Conservation (phyloP, 169 alveolate species). For the Prorocentrum cordatum region DNA sequence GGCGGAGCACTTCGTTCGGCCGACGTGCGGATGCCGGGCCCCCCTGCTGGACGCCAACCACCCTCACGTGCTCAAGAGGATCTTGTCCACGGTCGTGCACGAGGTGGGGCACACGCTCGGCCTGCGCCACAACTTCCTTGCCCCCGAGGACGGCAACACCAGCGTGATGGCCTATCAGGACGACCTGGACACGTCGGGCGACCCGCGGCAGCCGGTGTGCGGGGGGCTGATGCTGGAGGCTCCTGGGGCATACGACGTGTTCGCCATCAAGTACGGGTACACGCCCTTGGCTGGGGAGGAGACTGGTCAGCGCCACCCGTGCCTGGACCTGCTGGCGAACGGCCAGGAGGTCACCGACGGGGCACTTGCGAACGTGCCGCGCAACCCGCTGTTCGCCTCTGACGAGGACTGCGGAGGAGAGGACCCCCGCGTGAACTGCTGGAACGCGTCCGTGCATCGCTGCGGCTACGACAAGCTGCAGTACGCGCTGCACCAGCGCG, state of each 20-base stretch:
- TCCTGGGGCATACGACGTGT: conserved; percentile 34
- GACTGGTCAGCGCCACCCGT: conserved; percentile 1
- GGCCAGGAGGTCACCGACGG: conserved; percentile 23
- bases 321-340: conserved; percentile 27
- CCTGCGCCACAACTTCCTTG: conserved; percentile 63
- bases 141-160: conserved; percentile 44
- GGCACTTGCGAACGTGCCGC: neutral
- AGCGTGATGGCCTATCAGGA: conserved; percentile 24
- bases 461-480: no score
- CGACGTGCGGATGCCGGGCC: neutral
- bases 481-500: no score
- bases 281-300: conserved; percentile 10
- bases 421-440: neutral
- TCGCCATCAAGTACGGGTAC: conserved; percentile 51
- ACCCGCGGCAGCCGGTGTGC: conserved; percentile 20
- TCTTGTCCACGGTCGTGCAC: conserved; percentile 31
- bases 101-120: conserved; percentile 66
- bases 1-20: neutral
- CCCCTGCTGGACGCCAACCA: conserved; percentile 38
- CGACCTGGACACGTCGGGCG: conserved; percentile 30
- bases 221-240: conserved; percentile 36
- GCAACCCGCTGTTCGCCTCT: conserved; percentile 41
- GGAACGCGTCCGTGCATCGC: conserved; percentile 9
- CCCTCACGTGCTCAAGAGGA: conserved; percentile 16
- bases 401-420: conserved; percentile 11